These are phyloP conservation scores for Trichophyton verrucosum DNA, from an alignment of 2,329 filamentous ascomycete species.

Conservation along the genomic window DNA sequence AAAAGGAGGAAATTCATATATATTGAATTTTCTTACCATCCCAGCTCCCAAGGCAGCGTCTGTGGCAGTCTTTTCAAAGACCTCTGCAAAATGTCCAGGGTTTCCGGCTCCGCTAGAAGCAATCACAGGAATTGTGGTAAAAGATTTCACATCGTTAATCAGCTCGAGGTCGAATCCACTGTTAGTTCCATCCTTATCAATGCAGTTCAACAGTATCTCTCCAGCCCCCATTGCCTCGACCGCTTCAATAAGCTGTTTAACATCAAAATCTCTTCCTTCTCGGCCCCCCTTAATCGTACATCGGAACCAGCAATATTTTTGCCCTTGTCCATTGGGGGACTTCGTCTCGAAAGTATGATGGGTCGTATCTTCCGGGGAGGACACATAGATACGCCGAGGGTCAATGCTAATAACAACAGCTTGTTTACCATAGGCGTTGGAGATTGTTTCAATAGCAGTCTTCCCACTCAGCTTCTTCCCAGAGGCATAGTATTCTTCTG, in stretches of 20 bases:
- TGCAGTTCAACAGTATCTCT: conserved; percentile 92
- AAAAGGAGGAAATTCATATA: not conserved
- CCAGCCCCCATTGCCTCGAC: conserved; percentile 94
- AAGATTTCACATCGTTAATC: conserved; percentile 73
- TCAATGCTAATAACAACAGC: conserved; percentile 94
- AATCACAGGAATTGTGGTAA: conserved; percentile 85
- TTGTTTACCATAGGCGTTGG: conserved; percentile 84
- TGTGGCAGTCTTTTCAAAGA: conserved; percentile 72
- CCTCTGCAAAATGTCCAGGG: conserved; percentile 77
- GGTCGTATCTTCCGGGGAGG: conserved; percentile 52
- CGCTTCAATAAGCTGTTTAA: conserved; percentile 72
- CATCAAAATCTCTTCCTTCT: conserved; percentile 87
- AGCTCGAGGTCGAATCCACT: conserved; percentile 90
- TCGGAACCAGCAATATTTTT: conserved; percentile 86
- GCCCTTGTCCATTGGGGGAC: conserved; percentile 59
- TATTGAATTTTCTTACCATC: conserved; percentile 48
- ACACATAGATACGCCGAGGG: conserved; percentile 79
- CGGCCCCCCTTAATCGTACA: conserved; percentile 94
- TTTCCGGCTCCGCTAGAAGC: conserved; percentile 85
- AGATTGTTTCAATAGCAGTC: conserved; percentile 93
- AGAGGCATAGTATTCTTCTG: conserved; percentile 72
- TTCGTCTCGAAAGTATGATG: conserved; percentile 64
- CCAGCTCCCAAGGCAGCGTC: conserved; percentile 91
- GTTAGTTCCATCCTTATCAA: conserved; percentile 92
- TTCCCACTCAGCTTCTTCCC: conserved; percentile 59